A percentile compares a stretch with the other conserved stretches of the same genome.
Conservation (phyloP, 441 rosid genomes). For the Omphalea diandra region DNA sequence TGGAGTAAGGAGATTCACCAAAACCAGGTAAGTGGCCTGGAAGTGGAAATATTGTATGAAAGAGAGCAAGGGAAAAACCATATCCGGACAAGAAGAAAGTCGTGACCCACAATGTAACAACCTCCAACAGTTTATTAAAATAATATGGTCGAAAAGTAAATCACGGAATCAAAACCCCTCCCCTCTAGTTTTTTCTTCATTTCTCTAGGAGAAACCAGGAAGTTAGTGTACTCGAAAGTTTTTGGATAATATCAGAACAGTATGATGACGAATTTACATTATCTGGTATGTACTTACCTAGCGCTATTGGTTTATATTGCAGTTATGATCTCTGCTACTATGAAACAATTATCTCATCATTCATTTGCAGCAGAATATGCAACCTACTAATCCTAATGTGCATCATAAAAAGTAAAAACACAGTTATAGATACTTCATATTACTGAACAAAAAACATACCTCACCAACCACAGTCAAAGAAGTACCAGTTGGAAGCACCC, state of each 20-base stretch:
- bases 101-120: not conserved
- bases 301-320: too few species aligned
- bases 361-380: not conserved
- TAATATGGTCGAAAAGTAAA: not conserved
- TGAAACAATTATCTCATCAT: not conserved
- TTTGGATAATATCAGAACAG: not conserved
- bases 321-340: too few species aligned
- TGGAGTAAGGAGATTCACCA: not conserved
- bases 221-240: not conserved
- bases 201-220: not conserved
- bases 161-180: not conserved
- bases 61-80: not conserved
- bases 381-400: not conserved
- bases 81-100: not conserved
- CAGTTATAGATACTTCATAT: not conserved
- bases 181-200: not conserved
- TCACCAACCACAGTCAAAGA: slow-evolving; percentile 93
- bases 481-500: slow-evolving; percentile 89
- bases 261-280: not conserved
- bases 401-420: not conserved
- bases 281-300: not conserved
- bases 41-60: too few species aligned
- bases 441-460: slow-evolving; percentile 42
- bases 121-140: not conserved
- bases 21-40: not conserved